Percentiles rank a stretch among this genome's conserved stretches.
Conservation (phyloP, 106 monocot species). For the Acorus gramineus region DNA sequence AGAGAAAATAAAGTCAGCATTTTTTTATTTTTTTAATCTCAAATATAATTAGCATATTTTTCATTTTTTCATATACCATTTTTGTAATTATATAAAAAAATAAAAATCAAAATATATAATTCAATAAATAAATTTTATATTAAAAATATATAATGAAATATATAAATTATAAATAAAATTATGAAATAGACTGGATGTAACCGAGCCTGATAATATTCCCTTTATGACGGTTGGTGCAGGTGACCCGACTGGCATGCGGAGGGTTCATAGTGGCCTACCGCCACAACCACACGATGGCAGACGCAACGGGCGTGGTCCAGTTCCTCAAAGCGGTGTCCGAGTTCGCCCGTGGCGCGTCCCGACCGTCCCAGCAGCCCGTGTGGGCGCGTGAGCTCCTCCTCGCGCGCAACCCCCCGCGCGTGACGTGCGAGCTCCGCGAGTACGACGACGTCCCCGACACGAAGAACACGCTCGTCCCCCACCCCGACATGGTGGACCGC, state of each 20-base stretch:
- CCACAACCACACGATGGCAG: conserved; percentile 55
- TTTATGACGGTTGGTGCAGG: conserved; percentile 25
- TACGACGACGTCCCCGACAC: conserved; percentile 29
- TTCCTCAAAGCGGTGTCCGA: conserved; percentile 45
- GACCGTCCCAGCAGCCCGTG: conserved; percentile 20
- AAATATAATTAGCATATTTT: too few relatives aligned
- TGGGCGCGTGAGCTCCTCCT: conserved; percentile 27
- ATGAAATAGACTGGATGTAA: too few relatives aligned
- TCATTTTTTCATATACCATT: too few relatives aligned
- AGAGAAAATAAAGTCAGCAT: too few relatives aligned
- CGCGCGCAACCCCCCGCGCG: conserved; percentile 28
- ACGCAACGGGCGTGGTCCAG: conserved; percentile 43
- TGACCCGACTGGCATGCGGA: conserved; percentile 52
- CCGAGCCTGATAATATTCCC: too few relatives aligned
- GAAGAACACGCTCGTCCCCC: conserved; percentile 15
- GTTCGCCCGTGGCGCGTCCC: conserved; percentile 16
- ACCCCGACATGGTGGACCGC: conserved; percentile 26
- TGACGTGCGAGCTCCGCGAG: conserved; percentile 24
- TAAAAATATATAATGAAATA: too few relatives aligned
- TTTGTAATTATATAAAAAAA: too few relatives aligned
- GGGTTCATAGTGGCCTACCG: conserved; percentile 55
- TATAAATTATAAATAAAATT: too few relatives aligned
- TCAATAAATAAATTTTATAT: too few relatives aligned
- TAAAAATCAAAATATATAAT: too few relatives aligned
- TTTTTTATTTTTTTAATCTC: too few relatives aligned